phyloP scores from a whole-genome alignment of 306 rosid species.

The Myrica gale region DNA sequence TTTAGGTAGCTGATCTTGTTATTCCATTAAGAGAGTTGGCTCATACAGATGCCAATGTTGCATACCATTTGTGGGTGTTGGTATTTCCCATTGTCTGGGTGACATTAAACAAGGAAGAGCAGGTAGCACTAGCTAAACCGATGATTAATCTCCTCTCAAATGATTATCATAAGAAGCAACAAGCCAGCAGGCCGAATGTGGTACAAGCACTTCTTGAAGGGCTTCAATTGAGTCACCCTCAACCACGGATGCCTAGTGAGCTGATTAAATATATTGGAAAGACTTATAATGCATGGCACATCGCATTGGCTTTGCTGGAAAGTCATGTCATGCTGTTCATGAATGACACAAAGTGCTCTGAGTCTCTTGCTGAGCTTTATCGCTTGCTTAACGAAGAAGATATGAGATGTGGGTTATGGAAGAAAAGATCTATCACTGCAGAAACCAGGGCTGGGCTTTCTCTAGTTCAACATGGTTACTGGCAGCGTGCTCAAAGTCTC shows the following conservation, averaged over 20 bases:
- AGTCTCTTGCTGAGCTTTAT: constrained; percentile 95
- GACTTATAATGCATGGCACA: constrained; percentile 98
- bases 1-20: constrained; percentile 86
- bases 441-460: constrained; percentile 99
- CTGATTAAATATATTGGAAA: constrained; percentile 96
- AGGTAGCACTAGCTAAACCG: constrained; percentile 88
- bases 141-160: constrained; percentile 90
- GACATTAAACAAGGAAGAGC: constrained; percentile 92
- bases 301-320: constrained; percentile 89
- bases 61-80: constrained; percentile 98
- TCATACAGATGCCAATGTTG: constrained; percentile 94
- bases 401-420: constrained; percentile 98
- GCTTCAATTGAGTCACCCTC: constrained; percentile 98
- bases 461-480: constrained; percentile 96
- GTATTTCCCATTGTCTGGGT: constrained; percentile 99
- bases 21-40: constrained; percentile 94
- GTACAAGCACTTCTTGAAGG: constrained; percentile 99
- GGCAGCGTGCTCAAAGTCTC: constrained; percentile 99
- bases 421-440: constrained; percentile 80
- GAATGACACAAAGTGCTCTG: constrained; percentile 85
- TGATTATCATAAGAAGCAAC: constrained; percentile 96
- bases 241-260: constrained; percentile 99
- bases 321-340: constrained; percentile 91
- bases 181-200: constrained; percentile 89
- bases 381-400: constrained; percentile 97